Percentiles rank a stretch among this genome's conserved stretches.
phyloP scores from a whole-genome alignment of 495 filamentous ascomycete species.

The Recurvomyces mirabilis region DNA sequence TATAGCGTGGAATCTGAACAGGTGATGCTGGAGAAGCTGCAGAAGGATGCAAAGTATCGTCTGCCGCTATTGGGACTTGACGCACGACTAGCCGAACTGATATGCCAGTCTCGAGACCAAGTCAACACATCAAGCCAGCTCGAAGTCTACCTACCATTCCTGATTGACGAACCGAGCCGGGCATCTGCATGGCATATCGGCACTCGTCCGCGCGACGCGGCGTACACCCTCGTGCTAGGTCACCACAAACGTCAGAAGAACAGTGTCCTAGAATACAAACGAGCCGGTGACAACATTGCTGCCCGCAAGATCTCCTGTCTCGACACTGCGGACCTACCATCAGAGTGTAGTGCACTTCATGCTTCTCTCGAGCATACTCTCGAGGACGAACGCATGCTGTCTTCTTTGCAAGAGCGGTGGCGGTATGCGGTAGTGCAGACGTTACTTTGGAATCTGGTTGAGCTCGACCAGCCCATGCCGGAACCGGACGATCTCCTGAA shows the following conservation, averaged over 20 bases:
- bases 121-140: not conserved
- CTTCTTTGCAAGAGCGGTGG: not conserved
- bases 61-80: conserved; percentile 1
- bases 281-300: not conserved
- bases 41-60: not conserved
- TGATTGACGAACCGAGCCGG: conserved; percentile 15
- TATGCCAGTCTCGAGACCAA: too few relatives aligned
- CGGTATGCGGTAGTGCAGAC: not conserved
- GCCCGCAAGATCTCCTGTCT: not conserved
- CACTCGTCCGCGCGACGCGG: not conserved
- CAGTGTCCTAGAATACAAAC: conserved; percentile 4
- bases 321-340: not conserved
- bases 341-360: not conserved
- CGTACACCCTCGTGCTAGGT: conserved; percentile 1
- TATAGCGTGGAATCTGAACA: not conserved
- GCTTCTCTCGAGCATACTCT: not conserved
- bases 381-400: not conserved
- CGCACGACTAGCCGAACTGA: conserved; percentile 10
- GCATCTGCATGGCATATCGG: conserved; percentile 11
- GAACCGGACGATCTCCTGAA: not conserved
- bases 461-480: not conserved
- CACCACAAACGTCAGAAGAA: not conserved
- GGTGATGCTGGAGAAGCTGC: not conserved
- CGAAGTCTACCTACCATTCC: conserved; percentile 10
- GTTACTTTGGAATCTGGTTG: not conserved